Evolutionary conservation across 495 filamentous ascomycete genomes (phyloP).

Genomic region (Barbatosphaeria neglecta): DNA sequence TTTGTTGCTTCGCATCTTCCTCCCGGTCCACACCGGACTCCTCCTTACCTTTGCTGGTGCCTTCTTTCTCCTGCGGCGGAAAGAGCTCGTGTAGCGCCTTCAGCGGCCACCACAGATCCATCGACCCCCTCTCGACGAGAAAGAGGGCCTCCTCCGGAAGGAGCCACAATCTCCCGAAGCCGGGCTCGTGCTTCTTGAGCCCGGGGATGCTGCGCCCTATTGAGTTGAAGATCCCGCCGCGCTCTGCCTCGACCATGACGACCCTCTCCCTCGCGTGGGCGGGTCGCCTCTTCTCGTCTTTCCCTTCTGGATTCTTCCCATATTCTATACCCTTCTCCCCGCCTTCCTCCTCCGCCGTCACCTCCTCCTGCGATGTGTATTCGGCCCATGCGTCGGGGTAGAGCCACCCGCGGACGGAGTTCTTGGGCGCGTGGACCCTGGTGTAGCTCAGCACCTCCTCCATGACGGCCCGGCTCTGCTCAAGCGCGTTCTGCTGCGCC

Average conservation of each 20-base stretch:
- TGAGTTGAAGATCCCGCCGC: constrained; percentile 24
- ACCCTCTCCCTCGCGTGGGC: constrained; percentile 33
- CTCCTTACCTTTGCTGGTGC: constrained; percentile 3
- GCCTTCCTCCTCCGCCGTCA: constrained; percentile 17
- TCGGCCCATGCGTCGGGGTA: constrained; percentile 36
- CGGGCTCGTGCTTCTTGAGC: constrained; percentile 27
- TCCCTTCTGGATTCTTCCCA: neutral
- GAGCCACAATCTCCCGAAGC: constrained; percentile 56
- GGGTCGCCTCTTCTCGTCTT: constrained; percentile 19
- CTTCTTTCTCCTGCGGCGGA: constrained; percentile 11
- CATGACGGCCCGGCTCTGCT: constrained; percentile 79
- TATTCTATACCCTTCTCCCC: constrained; percentile 8
- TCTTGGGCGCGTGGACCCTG: constrained; percentile 49
- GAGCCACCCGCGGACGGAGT: constrained; percentile 43
- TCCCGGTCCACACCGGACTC: neutral
- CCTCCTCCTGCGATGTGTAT: constrained; percentile 12
- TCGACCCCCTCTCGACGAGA: constrained; percentile 69
- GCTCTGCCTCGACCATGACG: constrained; percentile 36
- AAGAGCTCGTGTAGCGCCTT: constrained; percentile 27
- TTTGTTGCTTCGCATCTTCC: too few relatives aligned
- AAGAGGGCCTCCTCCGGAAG: constrained; percentile 90
- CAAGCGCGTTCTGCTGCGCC: constrained; percentile 63
- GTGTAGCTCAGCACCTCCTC: constrained; percentile 69
- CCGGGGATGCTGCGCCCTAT: constrained; percentile 34
- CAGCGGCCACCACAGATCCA: constrained; percentile 75